A percentile compares a stretch with the other conserved stretches of the same genome.
phyloP scores from a whole-genome alignment of 306 rosid species.

The Dryas octopetala region DNA sequence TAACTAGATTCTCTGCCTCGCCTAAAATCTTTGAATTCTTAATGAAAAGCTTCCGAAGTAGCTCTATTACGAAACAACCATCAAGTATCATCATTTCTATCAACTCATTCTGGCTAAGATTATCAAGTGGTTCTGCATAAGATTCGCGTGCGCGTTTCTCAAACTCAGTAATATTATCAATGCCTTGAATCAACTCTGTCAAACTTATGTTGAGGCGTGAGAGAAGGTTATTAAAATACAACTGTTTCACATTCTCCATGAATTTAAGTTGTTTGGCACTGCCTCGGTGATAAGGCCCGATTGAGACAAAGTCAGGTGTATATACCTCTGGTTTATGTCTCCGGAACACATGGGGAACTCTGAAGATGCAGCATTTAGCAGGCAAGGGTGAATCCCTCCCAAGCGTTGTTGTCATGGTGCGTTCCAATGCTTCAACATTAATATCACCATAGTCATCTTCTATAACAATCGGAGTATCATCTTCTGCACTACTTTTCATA shows the following conservation, averaged over 20 bases:
- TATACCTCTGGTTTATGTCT: neutral
- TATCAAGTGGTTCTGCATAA: conserved; percentile 2
- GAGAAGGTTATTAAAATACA: conserved; percentile 1
- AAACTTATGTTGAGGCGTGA: neutral
- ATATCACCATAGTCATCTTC: too few relatives aligned
- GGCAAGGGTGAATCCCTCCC: neutral
- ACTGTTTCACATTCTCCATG: conserved; percentile 4
- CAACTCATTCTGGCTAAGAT: neutral
- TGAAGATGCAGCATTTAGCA: conserved; percentile 26
- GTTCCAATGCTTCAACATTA: neutral
- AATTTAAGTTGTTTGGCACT: neutral
- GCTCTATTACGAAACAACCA: conserved; percentile 35
- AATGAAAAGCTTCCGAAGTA: conserved; percentile 12
- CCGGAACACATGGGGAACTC: conserved; percentile 7
- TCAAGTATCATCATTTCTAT: conserved; percentile 28
- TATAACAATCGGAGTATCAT: too few relatives aligned
- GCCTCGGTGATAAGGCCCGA: conserved; percentile 22
- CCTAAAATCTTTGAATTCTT: neutral
- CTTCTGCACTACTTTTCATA: too few relatives aligned
- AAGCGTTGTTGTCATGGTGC: neutral
- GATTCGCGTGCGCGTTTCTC: neutral
- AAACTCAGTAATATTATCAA: neutral
- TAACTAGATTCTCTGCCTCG: too few relatives aligned
- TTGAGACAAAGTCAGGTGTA: conserved; percentile 7
- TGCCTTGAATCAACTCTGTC: neutral